Conservation (phyloP, 2,329 filamentous ascomycete species). For the Tympanopsis confertula region DNA sequence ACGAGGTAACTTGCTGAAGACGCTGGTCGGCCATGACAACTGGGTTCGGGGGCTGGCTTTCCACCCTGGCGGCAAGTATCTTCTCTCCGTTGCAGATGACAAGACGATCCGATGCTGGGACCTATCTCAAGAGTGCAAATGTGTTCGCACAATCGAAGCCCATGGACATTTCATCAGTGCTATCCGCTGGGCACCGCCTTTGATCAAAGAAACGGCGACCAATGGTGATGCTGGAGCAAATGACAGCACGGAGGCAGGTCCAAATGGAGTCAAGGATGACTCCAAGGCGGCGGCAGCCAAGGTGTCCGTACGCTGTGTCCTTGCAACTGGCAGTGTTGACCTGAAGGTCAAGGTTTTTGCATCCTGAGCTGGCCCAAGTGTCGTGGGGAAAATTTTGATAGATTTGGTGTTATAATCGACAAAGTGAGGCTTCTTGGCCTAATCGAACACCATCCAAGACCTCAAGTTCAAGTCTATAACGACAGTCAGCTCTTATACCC, state of each 20-base stretch:
- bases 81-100: conserved; percentile 78
- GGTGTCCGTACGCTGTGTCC: conserved; percentile 67
- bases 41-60: conserved; percentile 83
- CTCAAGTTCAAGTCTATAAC: no score
- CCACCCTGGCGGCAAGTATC: conserved; percentile 83
- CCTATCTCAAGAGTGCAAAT: conserved; percentile 76
- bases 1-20: conserved; percentile 74
- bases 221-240: conserved; percentile 25
- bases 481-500: no score
- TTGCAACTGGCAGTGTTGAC: conserved; percentile 81
- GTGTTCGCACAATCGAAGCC: conserved; percentile 71
- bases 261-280: conserved; percentile 34
- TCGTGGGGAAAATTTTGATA: no score
- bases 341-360: conserved; percentile 71
- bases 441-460: no score
- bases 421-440: no score
- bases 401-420: no score
- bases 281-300: conserved; percentile 29
- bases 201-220: conserved; percentile 45
- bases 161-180: conserved; percentile 80
- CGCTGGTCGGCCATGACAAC: conserved; percentile 79
- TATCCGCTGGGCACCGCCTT: conserved; percentile 74
- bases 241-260: conserved; percentile 26
- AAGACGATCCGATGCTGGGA: conserved; percentile 93
- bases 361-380: no score